phyloP scores from a whole-genome alignment of 306 rosid species.

The Prunus dulcis region DNA sequence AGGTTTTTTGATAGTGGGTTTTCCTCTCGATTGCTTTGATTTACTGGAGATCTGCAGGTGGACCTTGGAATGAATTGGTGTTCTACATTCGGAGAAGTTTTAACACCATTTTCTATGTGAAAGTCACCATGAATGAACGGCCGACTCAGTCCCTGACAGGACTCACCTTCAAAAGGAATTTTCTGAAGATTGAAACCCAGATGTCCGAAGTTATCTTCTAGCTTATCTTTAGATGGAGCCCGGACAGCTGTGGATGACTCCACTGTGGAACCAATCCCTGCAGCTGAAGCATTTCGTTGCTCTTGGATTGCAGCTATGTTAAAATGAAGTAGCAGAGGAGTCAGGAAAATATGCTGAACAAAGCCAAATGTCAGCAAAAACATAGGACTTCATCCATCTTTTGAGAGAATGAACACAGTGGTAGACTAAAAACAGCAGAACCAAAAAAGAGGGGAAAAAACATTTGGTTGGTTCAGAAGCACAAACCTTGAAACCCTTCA shows the following conservation, averaged over 20 bases:
- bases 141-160: slow-evolving; percentile 37
- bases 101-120: slow-evolving; percentile 47
- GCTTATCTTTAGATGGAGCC: slow-evolving; percentile 47
- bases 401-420: not conserved
- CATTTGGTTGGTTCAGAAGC: slow-evolving; percentile 29
- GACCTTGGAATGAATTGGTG: slow-evolving; percentile 72
- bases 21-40: slow-evolving; percentile 47
- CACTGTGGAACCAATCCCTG: slow-evolving; percentile 71
- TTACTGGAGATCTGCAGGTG: slow-evolving; percentile 39
- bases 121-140: slow-evolving; percentile 38
- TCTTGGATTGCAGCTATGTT: slow-evolving; percentile 56
- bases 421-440: not conserved
- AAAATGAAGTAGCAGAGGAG: slow-evolving; percentile 14
- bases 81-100: slow-evolving; percentile 53
- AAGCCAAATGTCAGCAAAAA: not conserved
- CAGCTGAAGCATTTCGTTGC: slow-evolving; percentile 58
- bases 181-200: slow-evolving; percentile 45
- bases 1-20: slow-evolving; percentile 43
- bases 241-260: slow-evolving; percentile 68
- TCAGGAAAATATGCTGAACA: slow-evolving; percentile 18
- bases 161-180: slow-evolving; percentile 51
- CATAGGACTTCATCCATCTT: not conserved
- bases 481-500: slow-evolving; percentile 82
- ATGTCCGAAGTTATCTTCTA: slow-evolving; percentile 55
- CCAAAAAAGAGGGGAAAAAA: not conserved